Base-by-base conservation (phyloP, 176 grass and related monocot genomes). In the Oryza coarctata region DNA sequence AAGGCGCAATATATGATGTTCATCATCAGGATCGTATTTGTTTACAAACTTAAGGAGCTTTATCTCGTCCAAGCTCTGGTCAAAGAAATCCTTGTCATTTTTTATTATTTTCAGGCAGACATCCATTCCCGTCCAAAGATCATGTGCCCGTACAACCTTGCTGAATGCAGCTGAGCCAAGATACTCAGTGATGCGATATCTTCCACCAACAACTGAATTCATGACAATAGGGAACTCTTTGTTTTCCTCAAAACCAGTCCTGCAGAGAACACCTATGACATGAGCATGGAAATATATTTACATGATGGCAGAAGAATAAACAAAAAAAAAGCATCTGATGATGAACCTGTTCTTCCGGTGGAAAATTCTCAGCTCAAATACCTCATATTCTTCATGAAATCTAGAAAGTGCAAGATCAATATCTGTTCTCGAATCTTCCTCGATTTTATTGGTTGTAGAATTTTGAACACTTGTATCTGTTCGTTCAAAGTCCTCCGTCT, bases 51-150 rank as follows among this genome's bases (percentile, higher is more conserved):
- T 99, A 69, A 99, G 93, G 29, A 99, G 93, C 74, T 99, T 99
- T 88, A 99, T 99, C 83, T 99, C 97, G 79, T 99, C 97, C 87
- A 99, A 82, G 84, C 97, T 99, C 73, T 99, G 97, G 31, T 99
- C 97, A 87, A 99, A 96, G 83, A 96, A 99, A 87, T 99, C 97
- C 83, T 99, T 99, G 38, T 94, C 85, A 52, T 96, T 99, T 79
- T 87, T 99, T 73, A 99, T 99, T 85, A 99, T 99, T 88, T 99
- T 99, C 81, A 99, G 93, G 70, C 97, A 99, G 63, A 99, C 89
- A 88, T 99, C 91, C 61, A 83, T 84, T 86, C 91, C 93, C 0
- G 87, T 92, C 33, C 71, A 80, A 89, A 99, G 80, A 87, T 99
- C 93, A 2, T 88, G 87, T 82, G 97, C 97, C 28, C 85, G 89